Percentiles rank a stretch among this genome's conserved stretches.
Conservation (phyloP, 2,329 filamentous ascomycete species). For the Sclerotiophoma versabilis region DNA sequence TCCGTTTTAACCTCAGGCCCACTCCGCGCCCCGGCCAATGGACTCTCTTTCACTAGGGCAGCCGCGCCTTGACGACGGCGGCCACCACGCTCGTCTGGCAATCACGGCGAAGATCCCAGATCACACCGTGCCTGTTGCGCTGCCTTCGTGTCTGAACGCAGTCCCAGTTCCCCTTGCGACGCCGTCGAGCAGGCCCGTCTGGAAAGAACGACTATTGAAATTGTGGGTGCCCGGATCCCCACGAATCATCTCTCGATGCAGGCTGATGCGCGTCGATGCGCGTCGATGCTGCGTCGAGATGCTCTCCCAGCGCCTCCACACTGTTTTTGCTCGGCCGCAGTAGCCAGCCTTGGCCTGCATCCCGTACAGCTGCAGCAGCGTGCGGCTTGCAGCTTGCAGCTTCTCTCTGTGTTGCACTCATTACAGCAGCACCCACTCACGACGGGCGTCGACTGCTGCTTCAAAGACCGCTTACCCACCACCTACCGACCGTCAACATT, state of each 20-base stretch:
- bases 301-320: conserved; percentile 12
- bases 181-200: neutral
- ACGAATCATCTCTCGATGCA: conserved; percentile 16
- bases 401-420: neutral
- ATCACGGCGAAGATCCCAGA: conserved; percentile 1
- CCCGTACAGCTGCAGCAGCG: neutral
- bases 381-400: neutral
- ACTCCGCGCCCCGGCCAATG: conserved; percentile 7
- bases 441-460: conserved; percentile 2
- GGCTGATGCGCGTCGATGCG: conserved; percentile 2
- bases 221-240: conserved; percentile 4
- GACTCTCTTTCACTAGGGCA: neutral
- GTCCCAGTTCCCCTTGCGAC: neutral
- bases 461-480: neutral
- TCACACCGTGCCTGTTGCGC: conserved; percentile 1
- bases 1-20: neutral
- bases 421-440: neutral
- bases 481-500: neutral
- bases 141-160: neutral
- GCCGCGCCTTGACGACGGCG: conserved; percentile 4
- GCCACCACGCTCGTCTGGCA: conserved; percentile 15
- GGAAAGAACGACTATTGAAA: conserved; percentile 5
- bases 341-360: conserved; percentile 12
- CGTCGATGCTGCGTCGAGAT: conserved; percentile 12
- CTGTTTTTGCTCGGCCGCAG: conserved; percentile 7